These are phyloP conservation scores for Septoria linicola DNA, from an alignment of 2,329 filamentous ascomycete genomes.

Conservation along the genomic window DNA sequence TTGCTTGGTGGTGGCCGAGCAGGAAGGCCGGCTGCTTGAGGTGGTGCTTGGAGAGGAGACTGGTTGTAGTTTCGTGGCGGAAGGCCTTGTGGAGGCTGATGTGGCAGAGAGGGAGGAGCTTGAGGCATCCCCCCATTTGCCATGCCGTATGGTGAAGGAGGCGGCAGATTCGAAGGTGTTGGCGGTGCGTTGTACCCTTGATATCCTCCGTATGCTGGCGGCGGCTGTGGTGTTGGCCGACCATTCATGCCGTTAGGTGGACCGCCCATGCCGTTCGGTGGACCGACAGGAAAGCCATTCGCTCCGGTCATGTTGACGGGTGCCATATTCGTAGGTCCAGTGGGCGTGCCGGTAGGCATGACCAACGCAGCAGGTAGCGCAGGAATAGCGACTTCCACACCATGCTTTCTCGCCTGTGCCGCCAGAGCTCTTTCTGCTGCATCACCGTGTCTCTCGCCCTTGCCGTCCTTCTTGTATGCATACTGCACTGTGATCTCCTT, in stretches of 20 bases:
- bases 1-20: constrained; percentile 69
- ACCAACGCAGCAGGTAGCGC: constrained; percentile 73
- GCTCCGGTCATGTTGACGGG: constrained; percentile 8
- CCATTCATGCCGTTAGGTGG: constrained; percentile 41
- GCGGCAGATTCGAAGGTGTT: constrained; percentile 19
- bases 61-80: constrained; percentile 32
- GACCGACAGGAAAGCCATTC: constrained; percentile 32
- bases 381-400: constrained; percentile 79
- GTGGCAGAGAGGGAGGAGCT: constrained; percentile 16
- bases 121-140: constrained; percentile 15
- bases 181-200: constrained; percentile 21
- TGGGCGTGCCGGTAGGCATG: constrained; percentile 42
- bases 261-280: constrained; percentile 36
- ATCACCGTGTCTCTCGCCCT: constrained; percentile 93
- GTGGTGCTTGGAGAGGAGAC: constrained; percentile 59
- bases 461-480: constrained; percentile 98
- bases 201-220: constrained; percentile 24
- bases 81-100: constrained; percentile 15
- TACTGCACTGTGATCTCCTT: constrained; percentile 97
- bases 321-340: constrained; percentile 45
- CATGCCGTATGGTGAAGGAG: constrained; percentile 21
- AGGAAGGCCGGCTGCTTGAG: constrained; percentile 60
- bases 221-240: constrained; percentile 24
- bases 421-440: constrained; percentile 89
- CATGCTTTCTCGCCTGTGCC: constrained; percentile 88